Base-by-base conservation (phyloP, 2,329 filamentous ascomycete genomes). In the Cylindrodendrum hubeiense region DNA sequence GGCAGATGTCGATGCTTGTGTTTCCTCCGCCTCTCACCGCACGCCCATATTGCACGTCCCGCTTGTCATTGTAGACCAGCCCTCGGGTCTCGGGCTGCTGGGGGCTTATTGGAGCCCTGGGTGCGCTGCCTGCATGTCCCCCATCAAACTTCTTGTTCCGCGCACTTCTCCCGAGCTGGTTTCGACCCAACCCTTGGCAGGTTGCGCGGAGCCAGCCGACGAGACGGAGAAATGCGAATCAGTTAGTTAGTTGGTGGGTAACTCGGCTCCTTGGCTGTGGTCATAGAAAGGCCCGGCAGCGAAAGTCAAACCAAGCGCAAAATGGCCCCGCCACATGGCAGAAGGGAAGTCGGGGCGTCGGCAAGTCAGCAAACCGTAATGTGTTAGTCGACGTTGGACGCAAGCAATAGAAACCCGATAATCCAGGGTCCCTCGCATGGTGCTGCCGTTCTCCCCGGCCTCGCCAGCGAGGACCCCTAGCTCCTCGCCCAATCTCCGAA, bases 401-500 rank as follows among this genome's bases (percentile, higher is more conserved):
- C 17, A 44, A 15, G 19, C n/a, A 26, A 17, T 12, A 6, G 24
- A 22, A 46, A 58, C 28, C 26, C 47, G 24, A 24, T 43, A 58
- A 52, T 39, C 47, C 46, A 46, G 54, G 43, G 33, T 53, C 33
- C 41, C 54, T 33, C 37, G 4, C 37, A n/a, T 39, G 37, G 15
- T 39, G 37, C n/a, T 39, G 37, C 15, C 15, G 37, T n/a, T 47
- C 24, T 19, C 43, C 43, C 22, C 21, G 19, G 43, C 47, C 53
- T 47, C 19, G 46, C 21, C 21, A 46, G 53, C 30, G 19, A 44
- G 39, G 22, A 10, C 13, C 53, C 60, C 54, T 54, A 41, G 60
- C 44, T 51, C 46, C 54, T 58, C 60, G 60, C 54, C 58, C 60
- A 63, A 54, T 58, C 60, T 58, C 60, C 60, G 60, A 63, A 46